These are phyloP conservation scores for apple (Malus domestica) DNA, from an alignment of 306 rosid species.

Conservation along the genomic window ASM211411v1 NC_041793.1:39840001-39840500, in stretches of 20 bases:
- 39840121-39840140: background rate
- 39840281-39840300: constrained; percentile 57
- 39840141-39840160: background rate
- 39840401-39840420: background rate
- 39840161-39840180: background rate
- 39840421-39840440: background rate
- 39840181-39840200: background rate
- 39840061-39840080: background rate
- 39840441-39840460: background rate
- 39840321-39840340: constrained; percentile 37
- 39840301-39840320: constrained; percentile 47
- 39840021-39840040: too few species aligned
- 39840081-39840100: background rate
- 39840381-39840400: constrained; percentile 22
- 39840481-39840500: background rate
- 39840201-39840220: background rate
- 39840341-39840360: constrained; percentile 1
- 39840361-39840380: constrained; percentile 50
- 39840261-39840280: constrained; percentile 47
- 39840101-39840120: background rate
- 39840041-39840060: background rate
- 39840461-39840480: background rate
- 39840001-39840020: background rate
- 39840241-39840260: constrained; percentile 40
- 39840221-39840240: background rate